These are phyloP conservation scores for Kandelia obovata DNA, from an alignment of 345 rosid genomes.

Conservation along the genomic window DNA sequence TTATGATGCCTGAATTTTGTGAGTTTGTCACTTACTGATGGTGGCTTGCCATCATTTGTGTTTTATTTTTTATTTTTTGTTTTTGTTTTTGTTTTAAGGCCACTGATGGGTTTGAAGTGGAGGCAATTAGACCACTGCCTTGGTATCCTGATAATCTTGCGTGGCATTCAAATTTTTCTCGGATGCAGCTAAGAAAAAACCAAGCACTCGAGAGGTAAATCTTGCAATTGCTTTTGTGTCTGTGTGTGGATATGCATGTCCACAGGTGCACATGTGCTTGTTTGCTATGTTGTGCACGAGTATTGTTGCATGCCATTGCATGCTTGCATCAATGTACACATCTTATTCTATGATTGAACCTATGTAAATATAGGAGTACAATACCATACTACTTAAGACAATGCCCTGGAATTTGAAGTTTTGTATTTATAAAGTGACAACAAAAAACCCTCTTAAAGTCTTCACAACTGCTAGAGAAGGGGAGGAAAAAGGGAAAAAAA, in stretches of 20 bases:
- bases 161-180: constrained; percentile 89
- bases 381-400: too few relatives aligned
- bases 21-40: not conserved
- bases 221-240: not conserved
- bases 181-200: constrained; percentile 91
- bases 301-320: not conserved
- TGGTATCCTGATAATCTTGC: constrained; percentile 91
- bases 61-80: constrained; percentile 2
- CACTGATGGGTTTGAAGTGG: constrained; percentile 61
- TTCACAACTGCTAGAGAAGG: too few relatives aligned
- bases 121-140: constrained; percentile 76
- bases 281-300: not conserved
- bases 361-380: too few relatives aligned
- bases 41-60: not conserved
- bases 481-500: too few relatives aligned
- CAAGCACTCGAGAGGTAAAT: constrained; percentile 82
- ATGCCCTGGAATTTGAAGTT: too few relatives aligned
- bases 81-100: constrained; percentile 44
- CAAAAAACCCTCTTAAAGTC: too few relatives aligned
- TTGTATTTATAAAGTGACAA: too few relatives aligned
- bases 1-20: not conserved
- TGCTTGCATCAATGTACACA: too few relatives aligned
- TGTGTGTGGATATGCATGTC: not conserved
- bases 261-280: not conserved
- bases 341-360: too few relatives aligned